Evolutionary conservation across 768 basidiomycete genomes (phyloP).

Genomic region (Cubamyces sp.): DNA sequence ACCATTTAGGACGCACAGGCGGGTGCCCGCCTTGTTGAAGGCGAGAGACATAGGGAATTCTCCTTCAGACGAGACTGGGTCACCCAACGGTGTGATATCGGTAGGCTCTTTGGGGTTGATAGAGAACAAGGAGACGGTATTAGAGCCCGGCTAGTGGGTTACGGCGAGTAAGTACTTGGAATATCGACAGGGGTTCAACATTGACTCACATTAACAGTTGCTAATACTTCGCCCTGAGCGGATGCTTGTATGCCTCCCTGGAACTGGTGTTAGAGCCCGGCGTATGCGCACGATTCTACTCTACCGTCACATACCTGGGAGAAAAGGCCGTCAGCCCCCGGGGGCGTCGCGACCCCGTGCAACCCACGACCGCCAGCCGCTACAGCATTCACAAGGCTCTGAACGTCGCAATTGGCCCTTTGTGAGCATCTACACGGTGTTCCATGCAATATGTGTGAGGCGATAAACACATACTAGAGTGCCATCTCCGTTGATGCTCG

Average conservation of each 20-base stretch:
- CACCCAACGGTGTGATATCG: constrained; percentile 45
- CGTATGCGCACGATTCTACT: no score
- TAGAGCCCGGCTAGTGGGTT: constrained; percentile 47
- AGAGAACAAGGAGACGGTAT: constrained; percentile 42
- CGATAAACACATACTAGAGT: constrained; percentile 46
- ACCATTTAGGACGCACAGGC: constrained; percentile 42
- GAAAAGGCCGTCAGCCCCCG: constrained; percentile 35
- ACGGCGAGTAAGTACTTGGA: background rate
- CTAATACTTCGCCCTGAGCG: constrained; percentile 26
- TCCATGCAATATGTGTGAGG: no score
- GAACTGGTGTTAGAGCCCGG: no score
- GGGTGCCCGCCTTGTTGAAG: constrained; percentile 38
- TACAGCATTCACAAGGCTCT: constrained; percentile 26
- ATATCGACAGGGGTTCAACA: background rate
- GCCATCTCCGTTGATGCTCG: constrained; percentile 47
- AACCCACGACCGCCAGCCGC: constrained; percentile 29
- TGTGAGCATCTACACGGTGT: no score
- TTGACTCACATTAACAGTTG: constrained; percentile 32
- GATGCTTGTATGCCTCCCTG: constrained; percentile 32
- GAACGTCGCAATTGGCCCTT: no score
- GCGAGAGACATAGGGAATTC: constrained; percentile 54
- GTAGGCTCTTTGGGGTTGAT: constrained; percentile 49
- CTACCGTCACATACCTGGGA: constrained; percentile 25
- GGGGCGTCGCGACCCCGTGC: constrained; percentile 24
- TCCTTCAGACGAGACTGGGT: constrained; percentile 47